These are phyloP conservation scores for Dianthus caryophyllus DNA, from an alignment of 148 eudicot genomes.

Conservation along the genomic window DNA sequence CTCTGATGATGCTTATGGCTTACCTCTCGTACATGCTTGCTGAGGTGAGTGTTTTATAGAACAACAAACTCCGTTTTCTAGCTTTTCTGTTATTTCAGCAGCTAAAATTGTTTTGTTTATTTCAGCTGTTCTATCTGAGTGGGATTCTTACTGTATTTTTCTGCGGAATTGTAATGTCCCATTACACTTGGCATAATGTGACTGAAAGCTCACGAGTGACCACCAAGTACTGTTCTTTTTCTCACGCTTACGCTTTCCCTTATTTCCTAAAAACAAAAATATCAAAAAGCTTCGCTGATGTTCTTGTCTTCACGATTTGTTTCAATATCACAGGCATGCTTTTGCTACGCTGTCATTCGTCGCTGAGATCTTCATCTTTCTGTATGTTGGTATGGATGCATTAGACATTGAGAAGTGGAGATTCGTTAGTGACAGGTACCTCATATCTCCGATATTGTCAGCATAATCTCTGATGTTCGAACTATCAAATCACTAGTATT, in stretches of 20 bases:
- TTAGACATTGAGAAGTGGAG: slow-evolving; percentile 89
- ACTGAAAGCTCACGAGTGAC: slow-evolving; percentile 79
- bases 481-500: background rate
- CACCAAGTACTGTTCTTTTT: slow-evolving; percentile 52
- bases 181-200: slow-evolving; percentile 87
- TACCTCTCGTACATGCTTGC: slow-evolving; percentile 82
- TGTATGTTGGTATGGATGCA: slow-evolving; percentile 94
- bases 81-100: background rate
- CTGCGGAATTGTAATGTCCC: slow-evolving; percentile 94
- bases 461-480: background rate
- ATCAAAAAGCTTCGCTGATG: background rate
- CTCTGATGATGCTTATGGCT: slow-evolving; percentile 88
- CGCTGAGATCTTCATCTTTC: slow-evolving; percentile 70
- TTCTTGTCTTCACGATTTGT: background rate
- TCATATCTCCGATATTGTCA: background rate
- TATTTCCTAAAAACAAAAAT: background rate
- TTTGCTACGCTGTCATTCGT: slow-evolving; percentile 84
- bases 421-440: slow-evolving; percentile 60
- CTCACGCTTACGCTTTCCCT: too few species aligned
- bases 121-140: slow-evolving; percentile 74
- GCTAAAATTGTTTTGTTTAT: slow-evolving; percentile 11
- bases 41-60: slow-evolving; percentile 41
- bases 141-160: slow-evolving; percentile 90
- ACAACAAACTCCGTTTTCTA: background rate
- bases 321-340: slow-evolving; percentile 57